A percentile compares a stretch with the other conserved stretches of the same genome.
Conservation (phyloP, 257 asterid genomes). For the Solanum habrochaites region DNA sequence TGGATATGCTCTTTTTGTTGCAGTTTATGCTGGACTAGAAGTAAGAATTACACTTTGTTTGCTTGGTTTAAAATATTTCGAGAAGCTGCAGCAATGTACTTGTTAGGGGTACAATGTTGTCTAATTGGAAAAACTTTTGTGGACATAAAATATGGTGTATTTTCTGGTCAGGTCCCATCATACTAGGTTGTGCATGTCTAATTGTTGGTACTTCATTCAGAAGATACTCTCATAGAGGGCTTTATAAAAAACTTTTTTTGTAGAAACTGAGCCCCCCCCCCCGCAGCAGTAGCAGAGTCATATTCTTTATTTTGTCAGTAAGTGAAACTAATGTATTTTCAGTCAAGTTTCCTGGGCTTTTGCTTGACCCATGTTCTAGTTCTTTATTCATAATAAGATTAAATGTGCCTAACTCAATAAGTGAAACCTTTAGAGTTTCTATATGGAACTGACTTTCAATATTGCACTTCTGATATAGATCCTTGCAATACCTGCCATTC, state of each 20-base stretch:
- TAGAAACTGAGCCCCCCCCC: too few species aligned
- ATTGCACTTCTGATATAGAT: constrained; percentile 32
- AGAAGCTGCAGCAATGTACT: not conserved
- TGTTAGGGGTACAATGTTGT: not conserved
- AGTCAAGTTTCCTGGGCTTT: not conserved
- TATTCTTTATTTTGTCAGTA: not conserved
- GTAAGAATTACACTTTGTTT: constrained; percentile 32
- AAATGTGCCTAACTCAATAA: not conserved
- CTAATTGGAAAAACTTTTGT: not conserved
- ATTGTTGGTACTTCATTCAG: not conserved
- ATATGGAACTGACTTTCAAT: not conserved
- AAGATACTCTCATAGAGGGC: not conserved
- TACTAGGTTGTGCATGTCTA: not conserved
- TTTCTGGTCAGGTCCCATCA: not conserved
- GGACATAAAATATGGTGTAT: not conserved
- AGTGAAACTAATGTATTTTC: not conserved
- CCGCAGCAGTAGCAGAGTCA: not conserved
- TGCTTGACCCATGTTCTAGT: not conserved
- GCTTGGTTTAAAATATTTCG: not conserved
- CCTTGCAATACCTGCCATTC: constrained; percentile 94
- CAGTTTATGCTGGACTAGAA: constrained; percentile 89
- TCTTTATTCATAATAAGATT: not conserved
- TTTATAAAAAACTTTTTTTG: too few species aligned
- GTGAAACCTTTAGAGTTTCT: not conserved
- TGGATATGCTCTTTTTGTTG: constrained; percentile 89